Base-by-base conservation (phyloP, 2,329 filamentous ascomycete species). In the Colletotrichum abscissum region DNA sequence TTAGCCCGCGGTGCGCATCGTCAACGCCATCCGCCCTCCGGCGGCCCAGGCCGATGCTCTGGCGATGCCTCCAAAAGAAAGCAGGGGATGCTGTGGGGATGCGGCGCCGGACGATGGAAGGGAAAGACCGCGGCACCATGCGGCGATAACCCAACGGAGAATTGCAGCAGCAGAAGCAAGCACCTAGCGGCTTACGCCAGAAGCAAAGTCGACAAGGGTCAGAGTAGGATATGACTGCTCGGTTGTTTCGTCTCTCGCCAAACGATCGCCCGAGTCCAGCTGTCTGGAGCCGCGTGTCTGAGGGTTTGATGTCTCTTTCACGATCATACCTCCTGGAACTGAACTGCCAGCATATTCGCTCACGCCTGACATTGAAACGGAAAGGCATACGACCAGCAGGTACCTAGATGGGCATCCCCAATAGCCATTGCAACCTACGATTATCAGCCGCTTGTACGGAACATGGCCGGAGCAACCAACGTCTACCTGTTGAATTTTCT, bases 41-140 rank as follows among this genome's bases (percentile, higher is more conserved):
- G 8, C 38, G 58, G 22, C 64, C 24, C 59, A 72, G 54, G 63
- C 59, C 58, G 54, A 59, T 69, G 46, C 66, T 46, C 69, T 72
- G 59, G 65, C 59, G 65, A 68, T 69, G 42, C 42, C 59, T 35
- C 68, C 33, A 55, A 69, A 69, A 63, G 52, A 63, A 49, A 59
- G 22, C 59, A 69, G 24, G 52, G 55, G 33, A 55, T 55, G 52
- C 42, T 42, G 59, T 69, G 66, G 59, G 66, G 54, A 55, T 63
- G 38, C 58, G 26, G 38, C 59, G 55, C 22, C 33, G 16, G 59
- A 46, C 59, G 42, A 33, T 19, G 46, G 28, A 24, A 35, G n/a
- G 65, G 24, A 59, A 59, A 62, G 55, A 55, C 55, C 55, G 55
- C 69, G 57, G 56, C 69, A 62, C 49, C 28, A 52, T 63, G 57